Evolutionary conservation across 805 yeast species (phyloP).

Genomic region (Candida corydali): DNA sequence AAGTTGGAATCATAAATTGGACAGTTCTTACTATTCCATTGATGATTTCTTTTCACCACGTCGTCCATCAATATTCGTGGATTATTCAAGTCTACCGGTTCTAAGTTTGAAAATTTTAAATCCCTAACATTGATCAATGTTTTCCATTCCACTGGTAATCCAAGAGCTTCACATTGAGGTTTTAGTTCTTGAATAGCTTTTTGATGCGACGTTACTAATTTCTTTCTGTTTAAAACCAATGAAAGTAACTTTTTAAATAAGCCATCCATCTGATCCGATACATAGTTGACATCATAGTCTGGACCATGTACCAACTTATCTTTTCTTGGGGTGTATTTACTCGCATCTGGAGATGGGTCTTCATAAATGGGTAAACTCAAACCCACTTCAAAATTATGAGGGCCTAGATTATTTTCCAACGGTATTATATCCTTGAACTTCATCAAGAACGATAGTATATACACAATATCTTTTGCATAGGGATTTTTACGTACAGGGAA

Average conservation of each 20-base stretch:
- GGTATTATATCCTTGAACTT: conserved; percentile 27
- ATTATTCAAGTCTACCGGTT: conserved; percentile 21
- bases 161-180: conserved; percentile 20
- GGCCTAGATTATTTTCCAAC: conserved; percentile 21
- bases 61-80: conserved; percentile 17
- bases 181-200: conserved; percentile 34
- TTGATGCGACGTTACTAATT: conserved; percentile 21
- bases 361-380: conserved; percentile 18
- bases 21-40: conserved; percentile 15
- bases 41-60: conserved; percentile 10
- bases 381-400: conserved; percentile 35
- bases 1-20: conserved; percentile 21
- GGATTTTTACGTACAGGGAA: conserved; percentile 22
- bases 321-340: background rate
- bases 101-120: background rate
- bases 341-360: background rate
- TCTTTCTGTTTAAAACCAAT: conserved; percentile 34
- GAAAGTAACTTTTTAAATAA: conserved; percentile 29
- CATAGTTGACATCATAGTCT: conserved; percentile 9
- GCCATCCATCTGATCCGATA: conserved; percentile 28
- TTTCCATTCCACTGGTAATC: conserved; percentile 40
- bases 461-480: conserved; percentile 30
- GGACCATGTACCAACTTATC: conserved; percentile 4
- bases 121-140: conserved; percentile 12
- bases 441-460: conserved; percentile 26